Evolutionary conservation across 78 protist genomes (phyloP).

Genomic region (Dictyostelium discoideum): DNA sequence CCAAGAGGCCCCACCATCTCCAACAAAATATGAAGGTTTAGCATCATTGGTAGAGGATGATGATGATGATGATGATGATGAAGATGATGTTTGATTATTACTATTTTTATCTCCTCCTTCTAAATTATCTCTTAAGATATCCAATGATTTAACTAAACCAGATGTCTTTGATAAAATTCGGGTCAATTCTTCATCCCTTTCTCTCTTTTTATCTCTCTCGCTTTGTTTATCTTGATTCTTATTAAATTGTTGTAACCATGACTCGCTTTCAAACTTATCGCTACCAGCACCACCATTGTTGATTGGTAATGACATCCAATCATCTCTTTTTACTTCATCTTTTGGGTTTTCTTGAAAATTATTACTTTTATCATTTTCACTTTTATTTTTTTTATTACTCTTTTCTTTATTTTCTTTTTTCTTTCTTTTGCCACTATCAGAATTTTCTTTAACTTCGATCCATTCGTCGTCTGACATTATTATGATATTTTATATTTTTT

Average conservation of each 20-base stretch:
- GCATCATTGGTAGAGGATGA: background rate
- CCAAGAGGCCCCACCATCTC: conserved; percentile 79
- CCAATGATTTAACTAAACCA: conserved; percentile 32
- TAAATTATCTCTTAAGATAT: background rate
- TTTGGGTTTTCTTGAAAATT: background rate
- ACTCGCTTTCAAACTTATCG: background rate
- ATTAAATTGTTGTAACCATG: conserved; percentile 21
- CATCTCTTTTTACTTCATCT: background rate
- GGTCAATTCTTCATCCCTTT: conserved; percentile 29
- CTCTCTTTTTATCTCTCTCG: conserved; percentile 21
- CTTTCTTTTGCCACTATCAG: background rate
- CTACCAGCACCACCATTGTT: background rate
- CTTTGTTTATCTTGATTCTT: background rate
- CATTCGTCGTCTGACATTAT: conserved; percentile 7
- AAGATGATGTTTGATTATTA: background rate
- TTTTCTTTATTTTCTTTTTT: background rate
- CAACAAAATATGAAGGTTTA: conserved; percentile 17
- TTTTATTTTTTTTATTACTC: background rate
- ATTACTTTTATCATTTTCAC: background rate
- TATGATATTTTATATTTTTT: background rate
- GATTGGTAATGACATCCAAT: conserved; percentile 35
- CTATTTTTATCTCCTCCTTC: too few relatives aligned
- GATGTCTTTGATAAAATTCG: conserved; percentile 31
- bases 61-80: background rate
- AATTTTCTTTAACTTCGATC: background rate